These are phyloP conservation scores for Monosporascus sp. DNA, from an alignment of 2,329 filamentous ascomycete genomes.

Conservation along the genomic window DNA sequence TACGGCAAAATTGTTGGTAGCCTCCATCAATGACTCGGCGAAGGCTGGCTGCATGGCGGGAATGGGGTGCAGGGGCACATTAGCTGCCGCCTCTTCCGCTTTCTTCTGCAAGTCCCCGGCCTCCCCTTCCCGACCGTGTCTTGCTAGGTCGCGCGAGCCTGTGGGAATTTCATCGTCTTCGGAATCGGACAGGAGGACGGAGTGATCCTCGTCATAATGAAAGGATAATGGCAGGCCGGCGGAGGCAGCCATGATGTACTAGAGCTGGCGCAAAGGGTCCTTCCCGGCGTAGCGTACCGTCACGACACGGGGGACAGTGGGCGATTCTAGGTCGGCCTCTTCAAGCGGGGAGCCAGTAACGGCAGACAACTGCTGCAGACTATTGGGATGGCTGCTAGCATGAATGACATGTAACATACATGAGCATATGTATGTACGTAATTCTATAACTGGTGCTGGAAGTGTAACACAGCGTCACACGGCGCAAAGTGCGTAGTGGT, in stretches of 20 bases:
- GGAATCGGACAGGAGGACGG: constrained; percentile 25
- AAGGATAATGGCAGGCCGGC: constrained; percentile 19
- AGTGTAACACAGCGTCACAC: not conserved
- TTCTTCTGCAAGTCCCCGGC: constrained; percentile 22
- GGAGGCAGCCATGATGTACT: constrained; percentile 18
- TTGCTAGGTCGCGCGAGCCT: constrained; percentile 12
- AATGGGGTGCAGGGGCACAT: constrained; percentile 59
- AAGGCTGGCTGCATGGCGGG: constrained; percentile 74
- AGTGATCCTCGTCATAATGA: constrained; percentile 24
- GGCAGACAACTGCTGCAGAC: not conserved
- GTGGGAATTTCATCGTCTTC: constrained; percentile 24
- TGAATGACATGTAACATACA: not conserved
- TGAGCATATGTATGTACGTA: not conserved
- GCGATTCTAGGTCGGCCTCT: constrained; percentile 5
- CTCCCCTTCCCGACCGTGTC: constrained; percentile 11
- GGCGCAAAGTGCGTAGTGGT: not conserved
- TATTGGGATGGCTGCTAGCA: not conserved
- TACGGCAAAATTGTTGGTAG: constrained; percentile 43
- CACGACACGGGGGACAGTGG: not conserved
- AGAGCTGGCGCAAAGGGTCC: constrained; percentile 7
- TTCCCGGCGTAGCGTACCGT: constrained; percentile 4
- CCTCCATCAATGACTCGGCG: constrained; percentile 74
- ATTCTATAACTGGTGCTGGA: not conserved
- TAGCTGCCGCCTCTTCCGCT: constrained; percentile 25
- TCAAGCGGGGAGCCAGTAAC: not conserved